These are phyloP conservation scores for Fusarium sp. DNA, from an alignment of 2,329 filamentous ascomycete species.

Conservation along the genomic window DNA sequence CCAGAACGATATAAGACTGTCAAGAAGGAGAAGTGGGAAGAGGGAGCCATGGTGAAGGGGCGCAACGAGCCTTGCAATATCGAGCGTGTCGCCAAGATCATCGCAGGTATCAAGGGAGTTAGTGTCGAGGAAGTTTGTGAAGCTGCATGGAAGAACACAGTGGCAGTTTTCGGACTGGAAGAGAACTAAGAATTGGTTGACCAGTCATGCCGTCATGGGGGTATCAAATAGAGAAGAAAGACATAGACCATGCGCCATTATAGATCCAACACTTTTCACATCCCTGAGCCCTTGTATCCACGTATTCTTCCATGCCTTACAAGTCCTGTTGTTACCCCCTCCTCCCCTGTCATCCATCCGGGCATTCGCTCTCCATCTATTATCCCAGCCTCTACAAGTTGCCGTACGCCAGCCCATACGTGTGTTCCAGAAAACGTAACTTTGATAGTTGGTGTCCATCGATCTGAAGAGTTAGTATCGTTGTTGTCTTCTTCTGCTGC, in stretches of 20 bases:
- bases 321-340: slow-evolving; percentile 79
- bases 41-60: slow-evolving; percentile 91
- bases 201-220: slow-evolving; percentile 28
- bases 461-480: slow-evolving; percentile 40
- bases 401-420: slow-evolving; percentile 82
- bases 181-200: slow-evolving; percentile 42
- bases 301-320: slow-evolving; percentile 75
- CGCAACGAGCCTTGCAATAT: slow-evolving; percentile 94
- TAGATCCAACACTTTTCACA: slow-evolving; percentile 51
- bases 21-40: slow-evolving; percentile 95
- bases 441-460: slow-evolving; percentile 58
- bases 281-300: slow-evolving; percentile 67
- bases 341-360: slow-evolving; percentile 91
- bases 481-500: slow-evolving; percentile 42
- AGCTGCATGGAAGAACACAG: slow-evolving; percentile 85
- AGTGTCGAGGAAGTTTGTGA: slow-evolving; percentile 85
- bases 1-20: slow-evolving; percentile 82
- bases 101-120: slow-evolving; percentile 87
- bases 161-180: slow-evolving; percentile 79
- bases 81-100: slow-evolving; percentile 85
- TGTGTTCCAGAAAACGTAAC: slow-evolving; percentile 80
- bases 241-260: slow-evolving; percentile 41
- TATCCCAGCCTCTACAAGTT: slow-evolving; percentile 80
- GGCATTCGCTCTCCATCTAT: slow-evolving; percentile 84
- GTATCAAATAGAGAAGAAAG: slow-evolving; percentile 49